These are phyloP conservation scores for Puccinellia tenuiflora DNA, from an alignment of 176 grass and related monocot species.

Conservation along the genomic window DNA sequence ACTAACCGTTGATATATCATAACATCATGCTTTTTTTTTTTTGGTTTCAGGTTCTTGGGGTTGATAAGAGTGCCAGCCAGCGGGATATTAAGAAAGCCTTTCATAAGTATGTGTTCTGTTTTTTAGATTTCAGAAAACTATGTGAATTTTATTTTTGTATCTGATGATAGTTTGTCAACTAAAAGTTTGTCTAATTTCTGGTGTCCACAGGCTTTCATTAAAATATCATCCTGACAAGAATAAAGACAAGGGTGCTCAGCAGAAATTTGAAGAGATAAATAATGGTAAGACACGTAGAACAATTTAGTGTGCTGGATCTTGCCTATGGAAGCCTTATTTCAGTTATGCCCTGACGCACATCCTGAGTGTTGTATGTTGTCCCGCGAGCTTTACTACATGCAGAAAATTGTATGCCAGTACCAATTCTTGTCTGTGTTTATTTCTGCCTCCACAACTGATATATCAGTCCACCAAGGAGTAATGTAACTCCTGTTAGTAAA, in stretches of 20 bases:
- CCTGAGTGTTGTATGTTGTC: not conserved
- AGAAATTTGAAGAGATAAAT: slow-evolving; percentile 93
- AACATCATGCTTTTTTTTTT: not conserved
- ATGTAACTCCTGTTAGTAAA: not conserved
- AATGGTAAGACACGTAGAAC: slow-evolving; percentile 55
- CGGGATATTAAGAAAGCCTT: slow-evolving; percentile 96
- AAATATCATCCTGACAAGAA: slow-evolving; percentile 99
- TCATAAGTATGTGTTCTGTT: slow-evolving; percentile 63
- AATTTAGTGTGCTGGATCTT: not conserved
- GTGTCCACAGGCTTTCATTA: slow-evolving; percentile 63
- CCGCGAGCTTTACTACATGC: not conserved
- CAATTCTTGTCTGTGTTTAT: not conserved
- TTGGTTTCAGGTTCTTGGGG: slow-evolving; percentile 73
- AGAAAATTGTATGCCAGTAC: not conserved
- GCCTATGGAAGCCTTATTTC: not conserved
- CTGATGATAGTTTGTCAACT: not conserved
- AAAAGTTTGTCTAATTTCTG: not conserved
- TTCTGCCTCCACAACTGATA: not conserved
- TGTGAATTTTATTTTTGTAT: not conserved
- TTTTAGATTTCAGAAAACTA: not conserved
- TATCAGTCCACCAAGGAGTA: not conserved
- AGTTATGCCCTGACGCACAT: not conserved
- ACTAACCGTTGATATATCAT: not conserved
- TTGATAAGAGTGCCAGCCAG: slow-evolving; percentile 90
- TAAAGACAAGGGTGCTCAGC: slow-evolving; percentile 74